Base-by-base conservation (phyloP, 139 green algal genomes). In the Picochlorum sp. region DNA sequence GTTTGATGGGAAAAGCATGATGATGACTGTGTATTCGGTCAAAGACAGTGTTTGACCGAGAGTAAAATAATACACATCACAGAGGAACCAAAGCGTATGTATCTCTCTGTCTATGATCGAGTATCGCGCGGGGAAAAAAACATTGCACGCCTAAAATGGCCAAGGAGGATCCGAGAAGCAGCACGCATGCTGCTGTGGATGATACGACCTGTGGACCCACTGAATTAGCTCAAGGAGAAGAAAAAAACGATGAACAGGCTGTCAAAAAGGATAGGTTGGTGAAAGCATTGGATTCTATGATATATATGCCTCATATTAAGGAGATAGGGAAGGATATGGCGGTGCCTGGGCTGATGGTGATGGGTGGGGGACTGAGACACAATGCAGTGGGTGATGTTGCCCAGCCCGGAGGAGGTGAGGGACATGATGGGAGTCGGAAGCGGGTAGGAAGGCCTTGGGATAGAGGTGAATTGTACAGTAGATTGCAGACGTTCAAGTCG, bases 401-500 rank as follows among this genome's bases (percentile, higher is more conserved):
- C 18, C 37, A 66, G 20, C 63, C 63, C 59, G 45, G 51, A 52
- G n/a, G 14, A 20, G 45, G 67, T 41, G 34, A 14, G 34, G 34
- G 34, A 11, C 34, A 41, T 41, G 34, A 41, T 13, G 34, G 8
- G 34, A 13, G 34, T 41, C 34, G 34, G 34, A 41, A 41, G n/a
- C 21, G 24, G 44, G 34, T 55, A 15, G 73, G 63, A 3, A 57
- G 81, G 23, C 68, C 75, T 2, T 91, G 85, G 85, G 79, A 85
- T 44, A 69, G 85, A 15, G 66, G 49, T 2, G 84, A 88, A 51
- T 66, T 91, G 15, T 81, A 85, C 16, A 47, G 60, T 2, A 78
- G 84, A 4, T 62, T 91, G n/a, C 70, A 76, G n/a, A 90, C 73
- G 13, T 91, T 84, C 66, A 74, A 72, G 21, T 45, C 78, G 9